Base-by-base conservation (phyloP, 2,329 filamentous ascomycete species). In the Hirsutella thompsonii region DNA sequence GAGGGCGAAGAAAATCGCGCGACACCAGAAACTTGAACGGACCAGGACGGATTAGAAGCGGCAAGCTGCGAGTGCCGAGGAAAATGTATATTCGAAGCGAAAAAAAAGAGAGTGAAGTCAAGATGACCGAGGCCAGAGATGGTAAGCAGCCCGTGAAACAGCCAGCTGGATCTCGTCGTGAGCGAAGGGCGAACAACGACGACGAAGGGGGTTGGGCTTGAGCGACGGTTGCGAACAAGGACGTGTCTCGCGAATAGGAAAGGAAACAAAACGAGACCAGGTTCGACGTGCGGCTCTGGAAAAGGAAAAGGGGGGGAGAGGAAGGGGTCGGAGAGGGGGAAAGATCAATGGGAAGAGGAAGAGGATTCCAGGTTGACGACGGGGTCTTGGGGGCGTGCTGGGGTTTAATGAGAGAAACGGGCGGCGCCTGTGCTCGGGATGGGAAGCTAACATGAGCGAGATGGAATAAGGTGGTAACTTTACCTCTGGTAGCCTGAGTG, bases 381-480 rank as follows among this genome's bases (percentile, higher is more conserved):
- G 49, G 48, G 42, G 43, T 52, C 49, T 51, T 19, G 50, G 55
- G 54, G 52, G 42, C 50, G 45, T 51, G 50, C 48, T 53, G 43
- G 54, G 53, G 55, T 57, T 57, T 58, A 57, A 58, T 58, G 55
- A 56, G 32, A 39, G 50, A 28, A 37, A 38, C 42, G 42, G 38
- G 42, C 40, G 37, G 38, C 38, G 38, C 38, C 42, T 37, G 42
- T 30, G 41, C 41, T 39, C 37, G 20, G 20, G 34, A 36, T 36
- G 34, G 34, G 34, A 30, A 33, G 32, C 32, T 19, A 34, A 34
- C 32, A n/a, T 18, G 32, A 20, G 26, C 33, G 35, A 34, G 32
- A 18, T 34, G 32, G 32, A 34, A 34, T 34, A 34, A 26, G 6
- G 23, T 11, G 23, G 32, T n/a, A n/a, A n/a, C n/a, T n/a, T n/a